Conservation (phyloP, 1,284 basidiomycete species). For the Cronartium quercuum region DNA sequence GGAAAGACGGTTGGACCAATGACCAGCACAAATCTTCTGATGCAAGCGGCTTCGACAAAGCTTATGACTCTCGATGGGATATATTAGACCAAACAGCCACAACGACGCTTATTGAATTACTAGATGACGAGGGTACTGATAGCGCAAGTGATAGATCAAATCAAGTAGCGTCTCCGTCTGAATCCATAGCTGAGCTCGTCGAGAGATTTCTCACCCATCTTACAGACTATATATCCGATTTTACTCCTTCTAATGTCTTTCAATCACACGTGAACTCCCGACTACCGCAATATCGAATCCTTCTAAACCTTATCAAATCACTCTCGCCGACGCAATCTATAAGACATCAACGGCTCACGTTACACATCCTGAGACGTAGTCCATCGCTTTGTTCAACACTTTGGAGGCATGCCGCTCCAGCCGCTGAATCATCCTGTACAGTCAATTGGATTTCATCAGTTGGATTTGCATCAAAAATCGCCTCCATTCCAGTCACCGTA, state of each 20-base stretch:
- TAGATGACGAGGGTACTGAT: constrained; percentile 6
- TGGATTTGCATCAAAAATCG: constrained; percentile 36
- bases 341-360: constrained; percentile 22
- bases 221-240: constrained; percentile 3
- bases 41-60: not conserved
- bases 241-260: constrained; percentile 9
- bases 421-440: constrained; percentile 18
- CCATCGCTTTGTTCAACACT: constrained; percentile 24
- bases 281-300: constrained; percentile 22
- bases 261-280: constrained; percentile 22
- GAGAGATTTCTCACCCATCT: constrained; percentile 27
- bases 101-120: constrained; percentile 7
- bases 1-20: constrained; percentile 1
- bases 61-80: constrained; percentile 14
- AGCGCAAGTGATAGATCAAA: constrained; percentile 9
- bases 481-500: constrained; percentile 5
- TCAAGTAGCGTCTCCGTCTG: not conserved
- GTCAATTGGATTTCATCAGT: constrained; percentile 36
- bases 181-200: constrained; percentile 29
- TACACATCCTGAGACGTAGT: constrained; percentile 14
- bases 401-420: constrained; percentile 29
- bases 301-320: constrained; percentile 17
- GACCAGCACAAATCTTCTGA: not conserved
- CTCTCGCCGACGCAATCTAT: constrained; percentile 27
- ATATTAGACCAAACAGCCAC: constrained; percentile 19